Percentiles rank a stretch among this genome's conserved stretches.
Conservation (phyloP, 306 rosid species). For the Alnus glutinosa region DNA sequence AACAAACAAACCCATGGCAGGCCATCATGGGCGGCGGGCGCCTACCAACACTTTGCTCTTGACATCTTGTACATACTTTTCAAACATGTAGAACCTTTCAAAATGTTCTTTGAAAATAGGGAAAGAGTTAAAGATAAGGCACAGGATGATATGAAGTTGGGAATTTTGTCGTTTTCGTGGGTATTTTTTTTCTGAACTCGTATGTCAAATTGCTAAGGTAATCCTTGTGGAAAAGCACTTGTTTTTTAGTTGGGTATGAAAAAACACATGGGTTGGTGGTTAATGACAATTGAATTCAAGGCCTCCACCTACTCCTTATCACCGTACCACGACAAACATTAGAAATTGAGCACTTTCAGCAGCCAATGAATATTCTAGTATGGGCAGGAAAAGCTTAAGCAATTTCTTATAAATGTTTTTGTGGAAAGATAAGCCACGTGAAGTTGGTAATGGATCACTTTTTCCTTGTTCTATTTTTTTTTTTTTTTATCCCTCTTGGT, state of each 20-base stretch:
- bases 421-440: not conserved
- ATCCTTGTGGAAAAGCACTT: not conserved
- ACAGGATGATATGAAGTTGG: not conserved
- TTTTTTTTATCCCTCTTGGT: not conserved
- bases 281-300: not conserved
- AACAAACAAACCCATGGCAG: too few relatives aligned
- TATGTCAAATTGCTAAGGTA: not conserved
- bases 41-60: too few relatives aligned
- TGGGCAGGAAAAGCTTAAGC: not conserved
- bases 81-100: not conserved
- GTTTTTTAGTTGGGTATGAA: not conserved
- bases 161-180: not conserved
- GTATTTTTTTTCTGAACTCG: not conserved
- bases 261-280: not conserved
- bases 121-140: too few relatives aligned
- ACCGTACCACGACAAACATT: not conserved
- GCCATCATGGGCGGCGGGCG: too few relatives aligned
- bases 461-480: not conserved
- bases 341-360: not conserved
- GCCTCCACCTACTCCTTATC: not conserved
- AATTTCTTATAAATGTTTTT: not conserved
- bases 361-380: not conserved
- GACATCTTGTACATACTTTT: too few relatives aligned
- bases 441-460: not conserved
- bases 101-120: not conserved